Base-by-base conservation (phyloP, 441 rosid species). In the Jatropha podagrica region DNA sequence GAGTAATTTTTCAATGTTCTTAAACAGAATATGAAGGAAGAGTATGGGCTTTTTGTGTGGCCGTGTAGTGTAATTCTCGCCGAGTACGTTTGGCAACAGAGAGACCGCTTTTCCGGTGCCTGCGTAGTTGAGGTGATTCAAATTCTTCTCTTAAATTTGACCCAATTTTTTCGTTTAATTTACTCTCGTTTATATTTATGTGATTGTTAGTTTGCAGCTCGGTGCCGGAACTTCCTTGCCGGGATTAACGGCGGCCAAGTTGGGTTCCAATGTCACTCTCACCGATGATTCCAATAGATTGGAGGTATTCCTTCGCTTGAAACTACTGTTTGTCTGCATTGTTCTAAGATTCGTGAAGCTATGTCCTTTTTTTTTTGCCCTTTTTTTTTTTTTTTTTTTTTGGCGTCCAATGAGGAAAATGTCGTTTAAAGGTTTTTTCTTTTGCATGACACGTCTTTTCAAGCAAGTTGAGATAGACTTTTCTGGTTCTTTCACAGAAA, bases 221-320 rank as follows among this genome's bases (percentile, higher is more conserved):
- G 96, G 98, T 49, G 97, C 94, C 1, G 98, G 98, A 37, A 94
- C 98, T 72, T 90, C 92, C 6, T 85, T 92, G 81, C 97, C 95
- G 2, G 95, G 98, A 74, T 80, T 94, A 80, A 87, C 88, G 60
- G 97, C 98, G 51, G 95, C 96, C 8, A 91, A 86, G 80, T 77
- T 91, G 74, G 98, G 94, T 11, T 86, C 89, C 26, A 67, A 82
- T 46, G 97, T 90, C 12, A 90, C 91, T 9, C 94, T 94, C 32
- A 87, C 94, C 0, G 96, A 94, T 78, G 88, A 92, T 51, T 78
- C 90, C 8, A 76, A 61, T 68, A 85, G 85, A 82, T 4, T 77
- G 51, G 95, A 94, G 96, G 96, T 92, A 72, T 54, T 32, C 32
- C 32, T 32, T 32, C 32, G 32, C 32, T 32, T 32, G 32, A 32